Base-by-base conservation (phyloP, 2,329 filamentous ascomycete genomes). In the Coniosporium tulheliwenetii region DNA sequence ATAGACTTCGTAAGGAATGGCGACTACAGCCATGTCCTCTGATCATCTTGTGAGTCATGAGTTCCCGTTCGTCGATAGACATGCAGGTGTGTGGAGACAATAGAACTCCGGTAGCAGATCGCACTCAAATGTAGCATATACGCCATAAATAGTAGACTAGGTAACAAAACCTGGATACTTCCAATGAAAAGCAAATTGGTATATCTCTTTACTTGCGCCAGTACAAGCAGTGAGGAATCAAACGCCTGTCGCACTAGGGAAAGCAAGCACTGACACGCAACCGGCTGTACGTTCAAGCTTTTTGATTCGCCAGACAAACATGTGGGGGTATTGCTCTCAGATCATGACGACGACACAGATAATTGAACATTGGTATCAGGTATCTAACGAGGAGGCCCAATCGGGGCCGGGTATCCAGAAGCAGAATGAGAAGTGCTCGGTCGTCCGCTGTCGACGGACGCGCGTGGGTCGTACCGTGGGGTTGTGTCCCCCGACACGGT, bases 361-460 rank as follows among this genome's bases (percentile, higher is more conserved):
- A 26, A 26, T 26, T 26, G 19, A 26, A 26, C 19, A 26, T 26
- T 26, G 19, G 19, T 26, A 26, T 26, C 19, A 26, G 19, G 19
- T 26, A 26, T 26, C 19, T 26, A 56, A 50, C 50, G 55, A 53
- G 56, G 54, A 50, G 55, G 56, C 55, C 55, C 56, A 48, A 58
- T 57, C 19, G 55, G 53, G 51, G 55, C 56, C 52, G 56, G 56
- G 55, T 58, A 58, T 58, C 55, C 56, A 55, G 56, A 58, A 55
- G 29, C 48, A 14, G 40, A 41, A 33, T 41, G 26, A 10, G 40
- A 36, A 26, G 40, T 41, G 19, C 40, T 38, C 33, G 40, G 36
- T 12, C 36, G 36, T 44, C 47, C 43, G 45, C 43, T 34, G 43
- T 43, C 32, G 37, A 15, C 35, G 34, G 35, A 37, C 30, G 41